These are phyloP conservation scores for Cytospora piceae DNA, from an alignment of 2,329 filamentous ascomycete genomes.

Conservation along the genomic window DNA sequence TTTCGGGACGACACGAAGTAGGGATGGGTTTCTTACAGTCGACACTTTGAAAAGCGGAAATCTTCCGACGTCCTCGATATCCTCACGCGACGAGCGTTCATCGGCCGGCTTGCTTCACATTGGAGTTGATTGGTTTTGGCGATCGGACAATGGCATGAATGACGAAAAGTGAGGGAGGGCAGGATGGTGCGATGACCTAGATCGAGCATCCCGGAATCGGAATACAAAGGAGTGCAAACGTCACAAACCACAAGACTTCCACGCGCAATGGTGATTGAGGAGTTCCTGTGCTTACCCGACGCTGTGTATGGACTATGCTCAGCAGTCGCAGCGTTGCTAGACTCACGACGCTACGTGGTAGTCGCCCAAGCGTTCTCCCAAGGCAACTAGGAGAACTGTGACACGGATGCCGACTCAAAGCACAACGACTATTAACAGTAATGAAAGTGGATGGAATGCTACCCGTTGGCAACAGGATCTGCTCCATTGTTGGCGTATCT, in stretches of 20 bases:
- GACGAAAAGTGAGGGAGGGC: constrained; percentile 20
- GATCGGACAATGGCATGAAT: constrained; percentile 29
- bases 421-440: background rate
- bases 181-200: constrained; percentile 28
- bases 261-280: background rate
- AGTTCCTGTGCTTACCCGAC: background rate
- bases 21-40: constrained; percentile 24
- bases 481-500: background rate
- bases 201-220: constrained; percentile 27
- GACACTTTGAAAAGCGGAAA: constrained; percentile 24
- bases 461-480: background rate
- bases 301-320: background rate
- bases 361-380: too few species aligned
- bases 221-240: constrained; percentile 31
- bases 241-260: background rate
- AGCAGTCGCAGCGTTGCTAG: background rate
- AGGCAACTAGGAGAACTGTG: background rate
- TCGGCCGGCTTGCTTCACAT: constrained; percentile 28
- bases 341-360: background rate
- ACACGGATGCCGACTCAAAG: background rate
- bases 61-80: constrained; percentile 21
- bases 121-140: constrained; percentile 31
- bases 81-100: constrained; percentile 27
- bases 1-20: constrained; percentile 15
- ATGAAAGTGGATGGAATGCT: background rate